Percentiles rank a stretch among this genome's conserved stretches.
phyloP scores from a whole-genome alignment of 1,284 basidiomycete genomes.

The Lignosus rhinocerotis region DNA sequence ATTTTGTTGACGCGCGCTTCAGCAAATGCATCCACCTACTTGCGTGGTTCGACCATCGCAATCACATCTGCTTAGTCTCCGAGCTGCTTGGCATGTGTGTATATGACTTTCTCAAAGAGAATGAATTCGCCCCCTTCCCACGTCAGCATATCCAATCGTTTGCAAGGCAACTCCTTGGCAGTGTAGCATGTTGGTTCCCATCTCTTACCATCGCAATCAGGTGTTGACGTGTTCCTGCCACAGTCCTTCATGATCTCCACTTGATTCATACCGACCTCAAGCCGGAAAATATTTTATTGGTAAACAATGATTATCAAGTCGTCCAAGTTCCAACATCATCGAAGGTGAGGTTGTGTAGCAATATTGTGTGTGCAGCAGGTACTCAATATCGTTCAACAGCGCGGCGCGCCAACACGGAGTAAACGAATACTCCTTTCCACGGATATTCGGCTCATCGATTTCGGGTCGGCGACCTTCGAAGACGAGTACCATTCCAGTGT shows the following conservation, averaged over 20 bases:
- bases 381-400: constrained; percentile 41
- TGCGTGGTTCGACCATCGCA: constrained; percentile 94
- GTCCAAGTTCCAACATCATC: constrained; percentile 46
- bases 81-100: constrained; percentile 97
- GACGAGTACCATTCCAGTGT: constrained; percentile 98
- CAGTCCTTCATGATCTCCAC: constrained; percentile 90
- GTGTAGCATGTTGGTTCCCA: constrained; percentile 84
- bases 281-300: constrained; percentile 96
- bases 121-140: constrained; percentile 96
- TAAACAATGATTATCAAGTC: constrained; percentile 77
- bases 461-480: constrained; percentile 97
- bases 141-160: constrained; percentile 96
- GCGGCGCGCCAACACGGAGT: constrained; percentile 56
- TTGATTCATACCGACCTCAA: constrained; percentile 99
- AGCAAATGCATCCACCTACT: constrained; percentile 99
- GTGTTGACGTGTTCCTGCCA: neutral
- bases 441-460: constrained; percentile 97
- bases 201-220: neutral
- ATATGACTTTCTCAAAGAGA: constrained; percentile 99
- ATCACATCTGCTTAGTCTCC: constrained; percentile 98
- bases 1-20: constrained; percentile 20
- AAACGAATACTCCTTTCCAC: constrained; percentile 85
- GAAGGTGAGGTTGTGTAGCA: constrained; percentile 7
- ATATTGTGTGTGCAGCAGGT: constrained; percentile 56
- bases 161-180: constrained; percentile 88